phyloP scores from a whole-genome alignment of 2,329 filamentous ascomycete species.

The Cytospora piceae region DNA sequence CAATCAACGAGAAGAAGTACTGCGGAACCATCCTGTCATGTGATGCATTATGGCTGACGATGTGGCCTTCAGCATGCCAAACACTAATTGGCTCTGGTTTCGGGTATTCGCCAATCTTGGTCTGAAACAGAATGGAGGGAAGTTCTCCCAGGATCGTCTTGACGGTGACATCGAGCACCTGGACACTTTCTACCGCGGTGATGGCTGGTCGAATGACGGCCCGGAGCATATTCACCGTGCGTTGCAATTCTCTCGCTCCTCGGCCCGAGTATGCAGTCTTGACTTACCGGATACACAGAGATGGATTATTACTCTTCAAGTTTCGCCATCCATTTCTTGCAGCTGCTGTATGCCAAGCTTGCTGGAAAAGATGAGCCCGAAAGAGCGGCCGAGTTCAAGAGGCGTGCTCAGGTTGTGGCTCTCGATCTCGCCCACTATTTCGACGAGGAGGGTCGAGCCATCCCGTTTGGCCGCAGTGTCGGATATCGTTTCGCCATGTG shows the following conservation, averaged over 20 bases:
- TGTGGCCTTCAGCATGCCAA: constrained; percentile 67
- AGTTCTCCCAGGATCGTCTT: constrained; percentile 69
- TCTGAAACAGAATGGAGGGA: constrained; percentile 73
- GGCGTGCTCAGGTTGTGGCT: constrained; percentile 67
- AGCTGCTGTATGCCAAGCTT: constrained; percentile 75
- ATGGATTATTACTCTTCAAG: constrained; percentile 87
- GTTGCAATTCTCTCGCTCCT: constrained; percentile 31
- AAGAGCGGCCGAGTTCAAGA: constrained; percentile 70
- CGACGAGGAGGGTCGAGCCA: constrained; percentile 70
- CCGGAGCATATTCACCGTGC: constrained; percentile 73
- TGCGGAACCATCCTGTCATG: constrained; percentile 18
- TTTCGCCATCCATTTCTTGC: constrained; percentile 80
- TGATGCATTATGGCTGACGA: constrained; percentile 10
- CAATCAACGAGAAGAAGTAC: constrained; percentile 76
- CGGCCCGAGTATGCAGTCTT: no score
- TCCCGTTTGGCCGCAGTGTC: constrained; percentile 77
- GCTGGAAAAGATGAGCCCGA: constrained; percentile 68
- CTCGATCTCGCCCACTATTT: constrained; percentile 78
- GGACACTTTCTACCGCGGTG: constrained; percentile 80
- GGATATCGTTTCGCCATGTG: constrained; percentile 86
- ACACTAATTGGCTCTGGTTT: constrained; percentile 77
- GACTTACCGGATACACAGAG: constrained; percentile 45
- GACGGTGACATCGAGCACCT: constrained; percentile 78
- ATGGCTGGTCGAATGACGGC: constrained; percentile 82
- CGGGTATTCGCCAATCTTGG: constrained; percentile 82